Percentiles rank a stretch among this genome's conserved stretches.
These are phyloP conservation scores for Tubosaeta brunneosetosa DNA, from an alignment of 768 basidiomycete genomes.

Conservation along the genomic window DNA sequence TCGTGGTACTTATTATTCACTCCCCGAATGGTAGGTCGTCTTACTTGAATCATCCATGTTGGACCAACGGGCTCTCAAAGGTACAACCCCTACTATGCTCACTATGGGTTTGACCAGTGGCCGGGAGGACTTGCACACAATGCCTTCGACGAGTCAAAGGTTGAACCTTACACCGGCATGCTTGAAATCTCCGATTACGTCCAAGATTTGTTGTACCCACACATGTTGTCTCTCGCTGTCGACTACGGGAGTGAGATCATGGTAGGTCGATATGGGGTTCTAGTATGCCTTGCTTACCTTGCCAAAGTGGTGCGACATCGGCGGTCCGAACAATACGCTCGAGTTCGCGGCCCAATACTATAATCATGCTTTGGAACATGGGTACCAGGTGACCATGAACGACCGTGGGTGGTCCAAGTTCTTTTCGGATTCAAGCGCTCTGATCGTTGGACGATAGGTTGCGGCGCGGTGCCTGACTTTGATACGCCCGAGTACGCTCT, in stretches of 20 bases:
- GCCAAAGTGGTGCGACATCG: slow-evolving; percentile 54
- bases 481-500: slow-evolving; percentile 52
- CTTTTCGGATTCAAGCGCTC: neutral
- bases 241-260: slow-evolving; percentile 52
- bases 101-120: slow-evolving; percentile 47
- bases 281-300: slow-evolving; percentile 6
- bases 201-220: slow-evolving; percentile 46
- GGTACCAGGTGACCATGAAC: slow-evolving; percentile 46
- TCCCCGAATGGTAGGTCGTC: slow-evolving; percentile 46
- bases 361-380: slow-evolving; percentile 37
- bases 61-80: slow-evolving; percentile 20
- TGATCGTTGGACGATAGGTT: slow-evolving; percentile 32
- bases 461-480: slow-evolving; percentile 48
- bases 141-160: slow-evolving; percentile 39
- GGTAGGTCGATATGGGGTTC: slow-evolving; percentile 27
- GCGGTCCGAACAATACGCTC: slow-evolving; percentile 42
- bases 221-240: slow-evolving; percentile 46
- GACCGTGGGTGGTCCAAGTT: slow-evolving; percentile 28
- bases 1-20: slow-evolving; percentile 54
- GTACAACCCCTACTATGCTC: slow-evolving; percentile 51
- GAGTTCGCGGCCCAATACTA: slow-evolving; percentile 45
- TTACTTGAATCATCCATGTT: neutral
- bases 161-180: slow-evolving; percentile 54
- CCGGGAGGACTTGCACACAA: slow-evolving; percentile 54
- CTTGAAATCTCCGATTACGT: slow-evolving; percentile 49